These are phyloP conservation scores for Suhomyces taliae DNA, from an alignment of 1,139 yeast species.

Conservation along the genomic window DNA sequence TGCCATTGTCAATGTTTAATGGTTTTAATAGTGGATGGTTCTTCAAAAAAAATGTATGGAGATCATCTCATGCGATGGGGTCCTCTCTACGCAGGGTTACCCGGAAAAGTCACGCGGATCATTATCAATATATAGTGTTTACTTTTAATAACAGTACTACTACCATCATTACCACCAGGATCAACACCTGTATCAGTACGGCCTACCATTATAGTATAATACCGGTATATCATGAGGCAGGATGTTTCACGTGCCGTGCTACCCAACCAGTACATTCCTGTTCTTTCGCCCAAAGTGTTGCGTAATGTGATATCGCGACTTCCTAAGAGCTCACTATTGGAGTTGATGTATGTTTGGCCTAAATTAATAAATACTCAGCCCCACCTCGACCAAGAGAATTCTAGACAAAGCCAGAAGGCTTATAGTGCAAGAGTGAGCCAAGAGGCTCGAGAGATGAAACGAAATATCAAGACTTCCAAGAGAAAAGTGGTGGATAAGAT, in stretches of 20 bases:
- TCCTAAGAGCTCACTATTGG: slow-evolving; percentile 36
- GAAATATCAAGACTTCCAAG: slow-evolving; percentile 31
- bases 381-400: slow-evolving; percentile 18
- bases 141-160: neutral
- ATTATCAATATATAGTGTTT: slow-evolving; percentile 1
- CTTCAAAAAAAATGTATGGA: slow-evolving; percentile 8
- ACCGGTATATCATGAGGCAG: neutral
- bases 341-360: slow-evolving; percentile 39
- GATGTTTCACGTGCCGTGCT: slow-evolving; percentile 18
- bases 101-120: slow-evolving; percentile 7
- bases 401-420: slow-evolving; percentile 23
- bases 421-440: slow-evolving; percentile 24
- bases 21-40: neutral
- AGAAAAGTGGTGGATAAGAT: slow-evolving; percentile 50
- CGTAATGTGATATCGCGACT: slow-evolving; percentile 28
- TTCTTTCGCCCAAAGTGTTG: slow-evolving; percentile 25
- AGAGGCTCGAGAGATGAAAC: slow-evolving; percentile 18
- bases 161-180: too few species aligned
- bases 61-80: slow-evolving; percentile 10
- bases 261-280: slow-evolving; percentile 44
- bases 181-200: too few species aligned
- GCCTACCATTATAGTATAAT: too few species aligned
- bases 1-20: neutral
- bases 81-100: slow-evolving; percentile 4
- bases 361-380: slow-evolving; percentile 41